Evolutionary conservation across 306 rosid species (phyloP).

Genomic region (Ormosia emarginata): DNA sequence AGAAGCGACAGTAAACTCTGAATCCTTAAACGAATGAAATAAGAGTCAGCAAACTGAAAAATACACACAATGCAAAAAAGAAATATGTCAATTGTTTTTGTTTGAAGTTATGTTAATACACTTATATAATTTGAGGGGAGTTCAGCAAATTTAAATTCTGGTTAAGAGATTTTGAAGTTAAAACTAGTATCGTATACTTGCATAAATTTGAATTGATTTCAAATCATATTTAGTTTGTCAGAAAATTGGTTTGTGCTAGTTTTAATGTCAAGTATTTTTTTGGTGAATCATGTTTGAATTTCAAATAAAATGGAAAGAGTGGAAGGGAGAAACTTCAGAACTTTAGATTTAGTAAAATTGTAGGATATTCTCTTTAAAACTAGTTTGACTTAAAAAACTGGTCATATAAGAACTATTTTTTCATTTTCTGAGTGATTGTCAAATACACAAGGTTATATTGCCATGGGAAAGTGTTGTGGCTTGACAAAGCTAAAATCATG

Average conservation of each 20-base stretch:
- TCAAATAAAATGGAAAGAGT: not conserved
- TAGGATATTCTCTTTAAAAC: not conserved
- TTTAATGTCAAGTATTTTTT: not conserved
- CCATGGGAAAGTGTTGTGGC: too few species aligned
- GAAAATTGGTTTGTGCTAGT: not conserved
- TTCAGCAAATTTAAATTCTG: not conserved
- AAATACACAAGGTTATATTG: too few species aligned
- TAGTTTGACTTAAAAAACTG: not conserved
- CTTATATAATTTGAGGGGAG: conserved; percentile 3
- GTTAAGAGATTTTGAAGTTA: not conserved
- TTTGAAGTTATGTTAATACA: not conserved
- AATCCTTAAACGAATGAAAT: not conserved
- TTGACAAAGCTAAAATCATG: too few species aligned
- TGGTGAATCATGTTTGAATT: not conserved
- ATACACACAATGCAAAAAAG: not conserved
- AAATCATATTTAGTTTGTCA: not conserved
- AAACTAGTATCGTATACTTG: not conserved
- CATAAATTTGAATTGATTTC: not conserved
- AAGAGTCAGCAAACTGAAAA: not conserved
- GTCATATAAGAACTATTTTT: too few species aligned
- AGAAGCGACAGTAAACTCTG: not conserved
- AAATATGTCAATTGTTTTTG: not conserved
- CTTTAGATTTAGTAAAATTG: not conserved
- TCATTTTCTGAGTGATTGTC: too few species aligned
- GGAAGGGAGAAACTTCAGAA: not conserved